Evolutionary conservation across 306 rosid genomes (phyloP).

Genomic region (Vigna hirtella): DNA sequence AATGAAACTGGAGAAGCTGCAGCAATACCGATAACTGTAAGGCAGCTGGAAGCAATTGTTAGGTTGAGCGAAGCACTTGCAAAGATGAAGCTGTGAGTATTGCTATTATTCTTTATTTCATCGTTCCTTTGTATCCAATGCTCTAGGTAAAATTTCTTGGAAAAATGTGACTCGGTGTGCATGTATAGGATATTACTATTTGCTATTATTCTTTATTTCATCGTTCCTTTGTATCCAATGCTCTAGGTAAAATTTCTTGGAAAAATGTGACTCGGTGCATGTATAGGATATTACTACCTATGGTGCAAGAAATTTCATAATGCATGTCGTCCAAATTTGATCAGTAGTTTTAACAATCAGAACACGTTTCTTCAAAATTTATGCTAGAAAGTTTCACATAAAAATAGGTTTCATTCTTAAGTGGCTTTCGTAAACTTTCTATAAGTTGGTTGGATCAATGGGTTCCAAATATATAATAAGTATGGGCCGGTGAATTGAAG

Average conservation of each 20-base stretch:
- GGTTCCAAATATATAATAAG: not conserved
- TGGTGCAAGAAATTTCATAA: conserved; percentile 24
- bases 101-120: conserved; percentile 21
- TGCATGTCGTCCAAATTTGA: conserved; percentile 31
- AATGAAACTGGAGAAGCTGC: conserved; percentile 94
- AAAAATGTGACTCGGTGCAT: conserved; percentile 6
- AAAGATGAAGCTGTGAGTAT: conserved; percentile 92
- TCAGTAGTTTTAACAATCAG: conserved; percentile 4
- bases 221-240: too few relatives aligned
- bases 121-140: not conserved
- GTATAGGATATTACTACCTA: not conserved
- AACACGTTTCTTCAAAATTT: not conserved
- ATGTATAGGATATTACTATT: not conserved
- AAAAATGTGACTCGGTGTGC: conserved; percentile 8
- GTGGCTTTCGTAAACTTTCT: conserved; percentile 25
- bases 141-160: conserved; percentile 18
- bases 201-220: too few relatives aligned
- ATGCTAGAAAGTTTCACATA: not conserved
- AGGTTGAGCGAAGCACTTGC: conserved; percentile 98
- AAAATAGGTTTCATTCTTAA: not conserved
- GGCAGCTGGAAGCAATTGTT: conserved; percentile 97
- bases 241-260: conserved; percentile 18
- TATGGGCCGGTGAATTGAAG: not conserved
- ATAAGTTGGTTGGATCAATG: not conserved
- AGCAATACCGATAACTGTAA: conserved; percentile 90